These are phyloP conservation scores for Eremothecium gossypii DNA, from an alignment of 1,139 yeast genomes.

Conservation along the genomic window DNA sequence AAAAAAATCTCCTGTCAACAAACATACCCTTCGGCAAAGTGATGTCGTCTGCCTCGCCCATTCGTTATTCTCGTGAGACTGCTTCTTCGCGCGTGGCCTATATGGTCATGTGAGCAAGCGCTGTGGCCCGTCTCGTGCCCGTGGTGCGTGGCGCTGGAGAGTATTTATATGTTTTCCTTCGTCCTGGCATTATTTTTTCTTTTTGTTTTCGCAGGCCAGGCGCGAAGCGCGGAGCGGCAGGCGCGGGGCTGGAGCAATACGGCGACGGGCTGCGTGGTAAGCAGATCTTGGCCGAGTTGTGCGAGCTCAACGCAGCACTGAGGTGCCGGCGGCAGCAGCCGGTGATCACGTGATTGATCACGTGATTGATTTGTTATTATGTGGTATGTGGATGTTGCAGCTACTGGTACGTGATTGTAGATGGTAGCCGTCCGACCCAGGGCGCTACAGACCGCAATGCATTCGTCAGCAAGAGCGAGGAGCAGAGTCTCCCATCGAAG, in stretches of 20 bases:
- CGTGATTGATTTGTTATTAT: too few relatives aligned
- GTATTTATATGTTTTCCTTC: constrained; percentile 4
- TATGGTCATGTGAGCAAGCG: not conserved
- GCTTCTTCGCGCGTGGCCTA: not conserved
- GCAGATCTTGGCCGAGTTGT: too few relatives aligned
- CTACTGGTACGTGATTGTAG: too few relatives aligned
- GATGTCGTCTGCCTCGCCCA: constrained; percentile 24
- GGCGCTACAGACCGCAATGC: too few relatives aligned
- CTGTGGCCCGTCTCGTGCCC: not conserved
- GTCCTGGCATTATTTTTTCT: constrained; percentile 1
- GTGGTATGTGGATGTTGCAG: too few relatives aligned
- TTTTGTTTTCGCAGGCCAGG: constrained; percentile 1
- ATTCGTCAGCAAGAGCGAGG: too few relatives aligned
- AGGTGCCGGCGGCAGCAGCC: too few relatives aligned
- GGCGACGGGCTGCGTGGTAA: too few relatives aligned
- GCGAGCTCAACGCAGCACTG: too few relatives aligned
- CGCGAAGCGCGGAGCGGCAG: not conserved
- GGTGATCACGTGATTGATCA: constrained; percentile 1
- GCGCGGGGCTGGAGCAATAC: too few relatives aligned
- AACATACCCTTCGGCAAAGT: constrained; percentile 29
- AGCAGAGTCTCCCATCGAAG: too few relatives aligned
- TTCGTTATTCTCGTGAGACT: not conserved
- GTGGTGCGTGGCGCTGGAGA: not conserved
- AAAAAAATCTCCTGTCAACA: not conserved
- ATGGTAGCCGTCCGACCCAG: too few relatives aligned